phyloP scores from a whole-genome alignment of 2,329 filamentous ascomycete genomes.

The Elsinoe fawcettii region DNA sequence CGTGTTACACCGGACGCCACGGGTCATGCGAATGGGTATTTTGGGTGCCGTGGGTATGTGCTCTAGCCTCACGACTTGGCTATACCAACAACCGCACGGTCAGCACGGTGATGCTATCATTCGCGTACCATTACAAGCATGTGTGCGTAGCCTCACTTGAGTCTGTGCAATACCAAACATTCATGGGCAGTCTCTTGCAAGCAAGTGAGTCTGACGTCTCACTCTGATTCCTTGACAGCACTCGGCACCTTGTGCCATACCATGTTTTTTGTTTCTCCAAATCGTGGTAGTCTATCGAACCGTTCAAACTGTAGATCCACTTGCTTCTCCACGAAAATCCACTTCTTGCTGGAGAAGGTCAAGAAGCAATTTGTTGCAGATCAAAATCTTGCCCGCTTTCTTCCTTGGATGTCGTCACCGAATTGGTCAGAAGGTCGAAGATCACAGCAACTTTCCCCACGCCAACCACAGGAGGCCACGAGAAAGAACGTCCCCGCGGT shows the following conservation, averaged over 20 bases:
- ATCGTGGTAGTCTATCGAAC: constrained; percentile 4
- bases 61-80: neutral
- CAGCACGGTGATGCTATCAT: neutral
- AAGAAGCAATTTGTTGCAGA: neutral
- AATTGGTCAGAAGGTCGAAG: neutral
- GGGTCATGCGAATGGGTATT: neutral
- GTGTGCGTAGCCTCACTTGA: neutral
- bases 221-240: neutral
- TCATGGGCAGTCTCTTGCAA: neutral
- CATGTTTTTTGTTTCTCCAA: neutral
- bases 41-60: neutral
- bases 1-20: neutral
- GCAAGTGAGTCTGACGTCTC: neutral
- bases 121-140: neutral
- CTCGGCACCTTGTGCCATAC: constrained; percentile 4
- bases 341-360: neutral
- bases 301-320: constrained; percentile 5
- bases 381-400: neutral
- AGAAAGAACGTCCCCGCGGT: neutral
- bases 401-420: neutral
- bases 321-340: neutral
- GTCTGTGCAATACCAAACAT: neutral
- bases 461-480: neutral
- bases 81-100: neutral
- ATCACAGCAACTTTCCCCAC: neutral